Evolutionary conservation across 495 filamentous ascomycete species (phyloP), one percentile per base, ranked within the genome.

Genomic region (Lindgomyces ingoldianus): DNA sequence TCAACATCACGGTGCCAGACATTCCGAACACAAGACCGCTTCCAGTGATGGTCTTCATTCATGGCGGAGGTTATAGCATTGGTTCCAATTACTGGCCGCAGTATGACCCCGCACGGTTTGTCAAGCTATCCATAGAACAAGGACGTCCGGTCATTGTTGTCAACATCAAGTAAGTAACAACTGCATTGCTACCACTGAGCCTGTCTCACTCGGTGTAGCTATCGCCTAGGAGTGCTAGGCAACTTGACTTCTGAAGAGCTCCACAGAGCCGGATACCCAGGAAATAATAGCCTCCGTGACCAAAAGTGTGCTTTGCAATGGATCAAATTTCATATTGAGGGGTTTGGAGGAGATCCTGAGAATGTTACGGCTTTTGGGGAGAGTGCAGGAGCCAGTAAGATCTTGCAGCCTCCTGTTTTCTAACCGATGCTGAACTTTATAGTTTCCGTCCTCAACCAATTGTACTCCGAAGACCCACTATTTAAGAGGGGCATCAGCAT

Each of bases 41-140:
- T 18, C 72, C 72, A 16, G 70, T 74, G 39, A 65, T 74, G 42
- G 63, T 68, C 1, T 74, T 69, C 55, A 69, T 74, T 25, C 70
- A 74, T 42, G 72, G 72, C 19, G 72, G 72, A 12, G 70, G 70
- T 10, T 68, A 65, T n/a, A 57, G 72, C 3, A 71, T 77, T 26
- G 79, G 79, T 0, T 69, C 72, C 9, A 76, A 73, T 24, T 74
- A 69, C 0, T 80, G 74, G 74, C 77, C 77, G n/a, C 77, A 79
- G 52, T 77, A 73, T 56, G 77, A 80, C 44, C 69, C 70, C 9
- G 33, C 69, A 1, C 69, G 74, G 4, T 60, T 74, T 42, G 71
- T 73, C 14, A 54, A 47, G 10, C 53, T 70, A 24, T 61, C 66
- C 6, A 22, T 12, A 2, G 45, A 60, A 2, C 46, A 24, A 14